phyloP scores from a whole-genome alignment of 495 filamentous ascomycete species.

The Hyaloscypha finlandica region DNA sequence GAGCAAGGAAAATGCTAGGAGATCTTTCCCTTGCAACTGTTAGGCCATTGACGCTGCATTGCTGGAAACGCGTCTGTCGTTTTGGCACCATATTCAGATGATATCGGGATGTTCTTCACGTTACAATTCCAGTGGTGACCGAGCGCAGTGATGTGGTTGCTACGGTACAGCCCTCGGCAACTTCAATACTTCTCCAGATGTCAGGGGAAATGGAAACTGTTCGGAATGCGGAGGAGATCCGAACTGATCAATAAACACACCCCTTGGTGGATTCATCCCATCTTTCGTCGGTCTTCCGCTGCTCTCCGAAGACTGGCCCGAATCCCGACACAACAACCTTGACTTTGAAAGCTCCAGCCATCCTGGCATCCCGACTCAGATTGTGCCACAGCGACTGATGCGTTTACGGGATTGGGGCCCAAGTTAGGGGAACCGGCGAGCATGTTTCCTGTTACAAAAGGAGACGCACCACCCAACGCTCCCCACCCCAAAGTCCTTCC shows the following conservation, averaged over 20 bases:
- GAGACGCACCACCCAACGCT: background rate
- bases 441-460: background rate
- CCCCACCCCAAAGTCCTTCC: background rate
- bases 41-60: no score
- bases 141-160: no score
- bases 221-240: no score
- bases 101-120: no score
- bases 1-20: background rate
- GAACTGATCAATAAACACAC: background rate
- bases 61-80: background rate
- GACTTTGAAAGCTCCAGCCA: background rate
- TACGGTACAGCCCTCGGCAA: no score
- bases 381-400: background rate
- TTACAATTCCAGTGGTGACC: no score
- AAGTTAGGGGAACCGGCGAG: background rate
- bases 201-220: no score
- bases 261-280: background rate
- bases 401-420: background rate
- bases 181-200: no score
- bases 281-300: background rate
- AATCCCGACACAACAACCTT: background rate
- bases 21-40: background rate
- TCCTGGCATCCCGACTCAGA: background rate
- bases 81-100: no score
- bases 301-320: background rate